phyloP scores from a whole-genome alignment of 805 yeast genomes.

The Schwanniomyces occidentalis region DNA sequence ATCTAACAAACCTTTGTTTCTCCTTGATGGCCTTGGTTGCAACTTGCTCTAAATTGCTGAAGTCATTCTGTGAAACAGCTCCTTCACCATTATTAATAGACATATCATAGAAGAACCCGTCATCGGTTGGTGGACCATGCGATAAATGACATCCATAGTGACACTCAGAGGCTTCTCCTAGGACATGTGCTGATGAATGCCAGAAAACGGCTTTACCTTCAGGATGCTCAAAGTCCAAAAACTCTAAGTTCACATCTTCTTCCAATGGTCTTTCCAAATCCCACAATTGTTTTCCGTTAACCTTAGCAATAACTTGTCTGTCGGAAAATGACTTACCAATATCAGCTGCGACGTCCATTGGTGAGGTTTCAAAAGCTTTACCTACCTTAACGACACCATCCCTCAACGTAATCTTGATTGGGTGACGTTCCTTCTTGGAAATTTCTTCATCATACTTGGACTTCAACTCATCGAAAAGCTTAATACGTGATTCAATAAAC shows the following conservation, averaged over 20 bases:
- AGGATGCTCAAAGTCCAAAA: conserved; percentile 87
- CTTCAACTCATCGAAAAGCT: conserved; percentile 77
- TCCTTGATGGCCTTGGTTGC: conserved; percentile 91
- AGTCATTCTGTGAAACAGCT: conserved; percentile 78
- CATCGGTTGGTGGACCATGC: conserved; percentile 94
- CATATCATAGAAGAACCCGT: conserved; percentile 97
- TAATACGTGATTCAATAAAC: conserved; percentile 76
- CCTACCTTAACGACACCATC: conserved; percentile 84
- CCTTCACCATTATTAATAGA: conserved; percentile 71
- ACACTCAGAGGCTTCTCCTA: conserved; percentile 98
- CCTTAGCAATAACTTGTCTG: conserved; percentile 87
- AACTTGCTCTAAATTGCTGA: conserved; percentile 77
- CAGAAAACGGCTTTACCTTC: conserved; percentile 96
- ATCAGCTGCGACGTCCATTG: conserved; percentile 77
- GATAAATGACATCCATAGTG: conserved; percentile 89
- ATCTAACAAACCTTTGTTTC: conserved; percentile 92
- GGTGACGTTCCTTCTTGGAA: conserved; percentile 55
- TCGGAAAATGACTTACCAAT: conserved; percentile 89
- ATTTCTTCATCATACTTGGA: conserved; percentile 72
- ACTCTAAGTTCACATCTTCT: conserved; percentile 64
- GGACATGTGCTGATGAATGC: conserved; percentile 98
- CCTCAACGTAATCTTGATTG: conserved; percentile 78
- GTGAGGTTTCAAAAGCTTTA: conserved; percentile 85
- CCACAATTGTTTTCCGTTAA: conserved; percentile 82
- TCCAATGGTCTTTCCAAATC: conserved; percentile 95